phyloP scores from a whole-genome alignment of 2,329 filamentous ascomycete species.

The Pyrenochaeta sp. region DNA sequence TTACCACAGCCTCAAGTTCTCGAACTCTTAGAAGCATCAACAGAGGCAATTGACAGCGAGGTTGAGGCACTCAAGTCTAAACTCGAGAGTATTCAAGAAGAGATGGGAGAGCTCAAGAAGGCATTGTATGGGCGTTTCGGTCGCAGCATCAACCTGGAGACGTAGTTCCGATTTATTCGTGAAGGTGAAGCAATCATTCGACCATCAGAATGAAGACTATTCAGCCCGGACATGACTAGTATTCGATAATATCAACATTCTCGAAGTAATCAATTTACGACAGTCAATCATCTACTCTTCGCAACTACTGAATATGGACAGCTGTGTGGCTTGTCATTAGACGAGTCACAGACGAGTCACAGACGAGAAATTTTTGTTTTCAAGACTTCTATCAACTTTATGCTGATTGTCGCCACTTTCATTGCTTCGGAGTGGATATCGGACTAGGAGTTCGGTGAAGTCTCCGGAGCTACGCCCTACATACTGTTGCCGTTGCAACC shows the following conservation, averaged over 20 bases:
- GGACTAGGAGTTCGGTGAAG: conserved; percentile 13
- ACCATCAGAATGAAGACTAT: no score
- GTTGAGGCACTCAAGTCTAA: conserved; percentile 79
- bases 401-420: background rate
- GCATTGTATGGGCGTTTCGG: conserved; percentile 94
- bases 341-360: no score
- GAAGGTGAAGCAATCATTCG: no score
- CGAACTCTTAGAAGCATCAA: conserved; percentile 77
- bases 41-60: conserved; percentile 77
- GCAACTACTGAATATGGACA: no score
- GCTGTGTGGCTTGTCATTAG: no score
- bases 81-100: conserved; percentile 75
- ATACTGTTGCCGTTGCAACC: conserved; percentile 6
- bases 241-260: no score
- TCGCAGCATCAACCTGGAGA: conserved; percentile 95
- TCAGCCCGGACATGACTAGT: no score
- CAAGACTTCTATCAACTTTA: no score
- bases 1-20: conserved; percentile 85
- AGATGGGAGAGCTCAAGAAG: conserved; percentile 90
- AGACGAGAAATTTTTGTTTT: no score
- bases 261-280: no score
- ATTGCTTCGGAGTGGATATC: conserved; percentile 12
- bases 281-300: no score
- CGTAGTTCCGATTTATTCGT: conserved; percentile 54
- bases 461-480: conserved; percentile 12